phyloP scores from a whole-genome alignment of 352 stramenopile species.

The Globisporangium camurandrum region DNA sequence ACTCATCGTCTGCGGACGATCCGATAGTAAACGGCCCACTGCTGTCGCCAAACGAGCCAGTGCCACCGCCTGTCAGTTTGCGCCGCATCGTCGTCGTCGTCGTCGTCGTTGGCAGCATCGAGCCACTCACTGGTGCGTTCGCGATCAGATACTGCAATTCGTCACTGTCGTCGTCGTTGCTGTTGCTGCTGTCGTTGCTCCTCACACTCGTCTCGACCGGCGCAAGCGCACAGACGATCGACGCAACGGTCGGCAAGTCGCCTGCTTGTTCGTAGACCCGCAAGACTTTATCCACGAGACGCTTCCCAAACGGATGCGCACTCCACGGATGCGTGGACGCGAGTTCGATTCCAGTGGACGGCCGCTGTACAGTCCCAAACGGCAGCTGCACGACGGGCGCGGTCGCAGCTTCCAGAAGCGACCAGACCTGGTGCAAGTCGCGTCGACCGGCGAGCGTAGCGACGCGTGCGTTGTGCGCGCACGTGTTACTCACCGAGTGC shows the following conservation, averaged over 20 bases:
- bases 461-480: constrained; percentile 51
- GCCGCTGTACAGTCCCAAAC: constrained; percentile 18
- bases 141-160: too few species aligned
- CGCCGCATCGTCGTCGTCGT: too few species aligned
- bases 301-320: constrained; percentile 72
- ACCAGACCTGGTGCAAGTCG: constrained; percentile 81
- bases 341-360: too few species aligned
- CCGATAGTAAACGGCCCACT: not conserved
- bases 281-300: constrained; percentile 68
- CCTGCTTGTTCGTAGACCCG: constrained; percentile 73
- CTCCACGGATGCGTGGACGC: constrained; percentile 60
- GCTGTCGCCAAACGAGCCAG: too few species aligned
- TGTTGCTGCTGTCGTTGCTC: constrained; percentile 1
- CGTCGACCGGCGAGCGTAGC: constrained; percentile 42
- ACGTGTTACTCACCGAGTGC: constrained; percentile 31
- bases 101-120: not conserved
- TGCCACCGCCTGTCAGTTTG: too few species aligned
- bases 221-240: constrained; percentile 68
- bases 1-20: constrained; percentile 11
- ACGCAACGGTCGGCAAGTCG: constrained; percentile 66
- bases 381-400: constrained; percentile 39
- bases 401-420: constrained; percentile 60
- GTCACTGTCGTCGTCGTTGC: not conserved
- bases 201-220: constrained; percentile 18
- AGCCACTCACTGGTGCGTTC: not conserved